Conservation (phyloP, 352 stramenopile species). For the Plasmopara muralis region DNA sequence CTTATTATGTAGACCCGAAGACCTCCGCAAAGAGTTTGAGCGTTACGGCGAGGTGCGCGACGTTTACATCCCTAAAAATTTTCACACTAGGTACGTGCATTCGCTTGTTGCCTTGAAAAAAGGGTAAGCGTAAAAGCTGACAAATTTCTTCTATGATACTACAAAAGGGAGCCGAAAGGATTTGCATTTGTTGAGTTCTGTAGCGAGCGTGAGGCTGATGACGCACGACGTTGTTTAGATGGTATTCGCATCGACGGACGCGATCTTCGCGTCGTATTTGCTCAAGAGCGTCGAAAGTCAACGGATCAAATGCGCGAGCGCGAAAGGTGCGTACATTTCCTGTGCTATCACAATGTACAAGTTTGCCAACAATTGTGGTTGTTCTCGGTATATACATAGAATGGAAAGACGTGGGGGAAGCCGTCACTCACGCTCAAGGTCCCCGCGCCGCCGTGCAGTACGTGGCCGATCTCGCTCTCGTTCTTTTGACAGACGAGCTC, state of each 20-base stretch:
- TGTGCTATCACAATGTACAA: neutral
- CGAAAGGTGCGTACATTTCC: slow-evolving; percentile 35
- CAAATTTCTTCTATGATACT: slow-evolving; percentile 1
- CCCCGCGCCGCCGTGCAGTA: slow-evolving; percentile 20
- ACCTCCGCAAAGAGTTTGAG: slow-evolving; percentile 90
- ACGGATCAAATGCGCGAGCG: slow-evolving; percentile 92
- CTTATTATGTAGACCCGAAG: slow-evolving; percentile 55
- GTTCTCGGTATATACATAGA: slow-evolving; percentile 8
- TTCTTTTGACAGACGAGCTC: slow-evolving; percentile 37
- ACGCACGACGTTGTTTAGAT: slow-evolving; percentile 89
- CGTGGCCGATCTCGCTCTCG: slow-evolving; percentile 45
- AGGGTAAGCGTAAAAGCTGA: slow-evolving; percentile 1
- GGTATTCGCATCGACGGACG: slow-evolving; percentile 87
- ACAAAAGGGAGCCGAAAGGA: slow-evolving; percentile 83
- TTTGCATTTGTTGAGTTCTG: slow-evolving; percentile 96
- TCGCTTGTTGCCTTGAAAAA: neutral
- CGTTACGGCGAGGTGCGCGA: slow-evolving; percentile 91
- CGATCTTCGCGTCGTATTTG: slow-evolving; percentile 93
- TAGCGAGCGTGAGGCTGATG: slow-evolving; percentile 85
- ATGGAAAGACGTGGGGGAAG: slow-evolving; percentile 27
- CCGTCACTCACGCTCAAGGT: slow-evolving; percentile 31
- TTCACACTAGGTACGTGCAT: slow-evolving; percentile 77
- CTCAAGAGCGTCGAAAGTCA: slow-evolving; percentile 94
- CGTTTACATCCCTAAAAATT: slow-evolving; percentile 95
- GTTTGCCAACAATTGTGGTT: neutral